Base-by-base conservation (phyloP, 2,329 filamentous ascomycete genomes). In the Myriosclerotinia scirpicola region DNA sequence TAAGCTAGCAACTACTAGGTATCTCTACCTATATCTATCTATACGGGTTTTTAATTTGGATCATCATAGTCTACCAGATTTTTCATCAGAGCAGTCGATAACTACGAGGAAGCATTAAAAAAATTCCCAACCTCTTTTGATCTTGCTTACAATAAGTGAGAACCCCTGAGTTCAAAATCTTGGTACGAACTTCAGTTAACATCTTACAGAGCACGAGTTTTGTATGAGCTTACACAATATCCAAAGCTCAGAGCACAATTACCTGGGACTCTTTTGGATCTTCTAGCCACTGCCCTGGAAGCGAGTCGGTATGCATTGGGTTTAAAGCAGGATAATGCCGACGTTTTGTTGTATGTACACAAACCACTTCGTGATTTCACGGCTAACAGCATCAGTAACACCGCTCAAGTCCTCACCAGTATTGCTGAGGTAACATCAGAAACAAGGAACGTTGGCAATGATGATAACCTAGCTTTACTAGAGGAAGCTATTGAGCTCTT, bases 131-230 rank as follows among this genome's bases (percentile, higher is more conserved):
- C 75, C 12, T 87, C 83, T 26, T 88, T 91, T 77, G 90, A 92
- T 77, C 80, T 92, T 46, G 88, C 89, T 14, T 92, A 92, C 76
- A 92, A 92, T 76, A 91, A 90, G 85, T 88, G 77, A 72, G 83
- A 22, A 22, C 44, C 20, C 22, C 26, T 78, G 15, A 52, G 44
- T 14, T 22, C 22, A 6, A 22, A 53, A 26, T 34, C 12, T 12
- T n/a, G 44, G 56, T n/a, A 65, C 64, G 53, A 62, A 56, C 44
- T 20, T 48, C 22, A 53, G 63, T 68, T 73, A 30, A 71, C 48
- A 38, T 48, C 1, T 34, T 11, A 20, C 68, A 89, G 86, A 78
- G 89, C 89, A 36, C 83, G 88, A 69, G 81, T 91, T 42, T 84
- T 91, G 75, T 87, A 90, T 73, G 87, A 90, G 74, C 83, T 91